Evolutionary conservation across 345 rosid genomes (phyloP).

Genomic region (Gossypium turneri): DNA sequence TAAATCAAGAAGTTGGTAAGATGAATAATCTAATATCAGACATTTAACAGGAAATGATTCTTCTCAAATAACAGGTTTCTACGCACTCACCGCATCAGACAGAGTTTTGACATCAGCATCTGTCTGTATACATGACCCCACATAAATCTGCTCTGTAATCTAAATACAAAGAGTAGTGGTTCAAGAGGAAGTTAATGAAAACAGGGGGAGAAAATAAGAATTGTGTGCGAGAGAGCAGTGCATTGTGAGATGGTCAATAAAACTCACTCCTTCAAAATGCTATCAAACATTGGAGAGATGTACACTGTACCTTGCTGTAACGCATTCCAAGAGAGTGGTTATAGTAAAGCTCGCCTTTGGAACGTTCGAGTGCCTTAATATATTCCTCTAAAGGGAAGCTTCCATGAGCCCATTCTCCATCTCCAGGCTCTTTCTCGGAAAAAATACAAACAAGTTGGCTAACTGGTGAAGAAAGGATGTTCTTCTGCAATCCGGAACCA

Average conservation of each 20-base stretch:
- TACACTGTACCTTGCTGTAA: constrained; percentile 70
- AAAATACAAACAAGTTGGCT: constrained; percentile 64
- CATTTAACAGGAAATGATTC: background rate
- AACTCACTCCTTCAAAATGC: background rate
- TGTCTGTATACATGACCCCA: constrained; percentile 85
- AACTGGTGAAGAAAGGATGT: constrained; percentile 35
- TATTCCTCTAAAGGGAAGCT: constrained; percentile 87
- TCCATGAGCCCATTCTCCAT: constrained; percentile 92
- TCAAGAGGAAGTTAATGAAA: constrained; percentile 6
- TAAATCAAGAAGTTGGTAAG: constrained; percentile 5
- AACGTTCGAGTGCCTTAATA: constrained; percentile 74
- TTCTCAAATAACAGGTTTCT: background rate
- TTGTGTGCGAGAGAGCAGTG: background rate
- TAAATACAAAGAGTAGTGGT: constrained; percentile 28
- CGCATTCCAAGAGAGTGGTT: constrained; percentile 85
- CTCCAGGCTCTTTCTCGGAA: constrained; percentile 63
- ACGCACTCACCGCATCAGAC: constrained; percentile 53
- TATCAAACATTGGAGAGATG: constrained; percentile 5
- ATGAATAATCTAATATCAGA: background rate
- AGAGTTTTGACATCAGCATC: constrained; percentile 70
- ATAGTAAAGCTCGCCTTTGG: constrained; percentile 85
- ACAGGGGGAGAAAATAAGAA: background rate
- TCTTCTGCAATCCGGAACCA: constrained; percentile 33
- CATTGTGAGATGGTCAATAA: background rate
- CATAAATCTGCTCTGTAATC: constrained; percentile 88